Conservation (phyloP, 1,284 basidiomycete genomes). For the Sutorius eximius region DNA sequence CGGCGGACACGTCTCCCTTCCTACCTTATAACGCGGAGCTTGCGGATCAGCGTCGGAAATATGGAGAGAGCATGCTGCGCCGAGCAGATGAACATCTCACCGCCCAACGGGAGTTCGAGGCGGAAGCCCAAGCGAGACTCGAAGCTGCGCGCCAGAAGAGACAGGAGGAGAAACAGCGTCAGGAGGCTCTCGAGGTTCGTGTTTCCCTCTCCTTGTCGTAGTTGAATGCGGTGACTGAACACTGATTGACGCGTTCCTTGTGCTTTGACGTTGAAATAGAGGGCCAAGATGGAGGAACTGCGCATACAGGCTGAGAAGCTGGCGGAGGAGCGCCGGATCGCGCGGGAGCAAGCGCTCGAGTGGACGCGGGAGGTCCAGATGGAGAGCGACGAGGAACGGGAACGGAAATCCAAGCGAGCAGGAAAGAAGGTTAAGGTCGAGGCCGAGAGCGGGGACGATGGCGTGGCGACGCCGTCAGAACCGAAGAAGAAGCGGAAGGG, state of each 20-base stretch:
- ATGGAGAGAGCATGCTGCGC: conserved; percentile 81
- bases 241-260: neutral
- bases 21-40: conserved; percentile 87
- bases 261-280: conserved; percentile 36
- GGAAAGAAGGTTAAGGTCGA: conserved; percentile 54
- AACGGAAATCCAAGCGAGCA: conserved; percentile 61
- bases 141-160: conserved; percentile 71
- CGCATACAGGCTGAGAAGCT: conserved; percentile 65
- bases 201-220: neutral
- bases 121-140: conserved; percentile 68
- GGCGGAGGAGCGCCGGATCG: conserved; percentile 70
- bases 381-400: conserved; percentile 76
- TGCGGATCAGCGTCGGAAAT: conserved; percentile 84
- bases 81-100: conserved; percentile 77
- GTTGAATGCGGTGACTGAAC: neutral
- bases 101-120: conserved; percentile 74
- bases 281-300: conserved; percentile 56
- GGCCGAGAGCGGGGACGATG: conserved; percentile 59
- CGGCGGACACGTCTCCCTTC: conserved; percentile 64
- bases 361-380: conserved; percentile 69
- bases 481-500: conserved; percentile 47
- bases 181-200: conserved; percentile 59
- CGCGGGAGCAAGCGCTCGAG: conserved; percentile 76
- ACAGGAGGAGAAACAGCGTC: conserved; percentile 63
- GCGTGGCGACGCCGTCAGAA: conserved; percentile 39